phyloP scores from a whole-genome alignment of 768 basidiomycete species.

The Suillus clintonianus region DNA sequence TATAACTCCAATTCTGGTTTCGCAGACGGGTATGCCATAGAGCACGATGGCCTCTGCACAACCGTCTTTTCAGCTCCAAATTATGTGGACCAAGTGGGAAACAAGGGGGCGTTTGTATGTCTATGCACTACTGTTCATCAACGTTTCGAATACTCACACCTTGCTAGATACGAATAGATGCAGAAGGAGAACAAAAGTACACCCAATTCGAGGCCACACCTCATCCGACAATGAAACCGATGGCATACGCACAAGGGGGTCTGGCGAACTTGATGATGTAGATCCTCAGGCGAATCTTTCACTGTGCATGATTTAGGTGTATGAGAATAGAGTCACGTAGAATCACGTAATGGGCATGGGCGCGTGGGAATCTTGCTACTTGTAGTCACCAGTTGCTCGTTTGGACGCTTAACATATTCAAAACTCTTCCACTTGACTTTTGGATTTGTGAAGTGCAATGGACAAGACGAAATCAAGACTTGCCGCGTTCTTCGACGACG shows the following conservation, averaged over 20 bases:
- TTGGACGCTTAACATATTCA: slow-evolving; percentile 5
- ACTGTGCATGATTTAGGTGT: not conserved
- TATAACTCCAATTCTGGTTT: slow-evolving; percentile 6
- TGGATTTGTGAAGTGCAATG: slow-evolving; percentile 18
- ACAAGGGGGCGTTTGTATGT: slow-evolving; percentile 89
- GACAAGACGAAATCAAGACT: slow-evolving; percentile 48
- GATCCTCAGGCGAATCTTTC: not conserved
- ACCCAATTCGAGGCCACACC: slow-evolving; percentile 82
- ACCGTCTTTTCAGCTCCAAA: slow-evolving; percentile 97
- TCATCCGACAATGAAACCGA: slow-evolving; percentile 90
- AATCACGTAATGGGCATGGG: not conserved
- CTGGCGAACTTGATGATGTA: slow-evolving; percentile 73
- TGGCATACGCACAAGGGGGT: slow-evolving; percentile 82
- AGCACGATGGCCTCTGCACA: slow-evolving; percentile 92
- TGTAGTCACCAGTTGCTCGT: not conserved
- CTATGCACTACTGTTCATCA: not conserved
- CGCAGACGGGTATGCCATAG: slow-evolving; percentile 89
- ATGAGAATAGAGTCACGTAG: not conserved
- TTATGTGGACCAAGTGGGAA: slow-evolving; percentile 88
- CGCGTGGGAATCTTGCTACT: slow-evolving; percentile 26
- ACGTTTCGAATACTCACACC: slow-evolving; percentile 7
- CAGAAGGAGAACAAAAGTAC: slow-evolving; percentile 71
- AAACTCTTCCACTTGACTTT: slow-evolving; percentile 2
- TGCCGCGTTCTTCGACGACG: slow-evolving; percentile 84
- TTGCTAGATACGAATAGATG: slow-evolving; percentile 77